A percentile compares a stretch with the other conserved stretches of the same genome.
phyloP scores from a whole-genome alignment of 495 filamentous ascomycete genomes.

The Cenococcum geophilum region DNA sequence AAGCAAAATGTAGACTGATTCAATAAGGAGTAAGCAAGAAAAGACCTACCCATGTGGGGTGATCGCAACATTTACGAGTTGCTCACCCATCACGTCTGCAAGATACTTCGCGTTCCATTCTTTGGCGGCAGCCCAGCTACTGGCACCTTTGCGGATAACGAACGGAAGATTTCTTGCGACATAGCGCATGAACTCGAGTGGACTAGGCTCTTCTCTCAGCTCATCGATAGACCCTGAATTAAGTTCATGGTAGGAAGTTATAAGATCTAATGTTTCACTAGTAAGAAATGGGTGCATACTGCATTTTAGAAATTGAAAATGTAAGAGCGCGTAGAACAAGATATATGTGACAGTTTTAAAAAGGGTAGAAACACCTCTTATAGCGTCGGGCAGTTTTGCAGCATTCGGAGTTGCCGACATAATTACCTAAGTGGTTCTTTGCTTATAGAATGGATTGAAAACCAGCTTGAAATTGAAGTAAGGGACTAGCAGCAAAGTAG shows the following conservation, averaged over 20 bases:
- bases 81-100: conserved; percentile 43
- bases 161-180: conserved; percentile 64
- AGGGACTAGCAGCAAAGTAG: background rate
- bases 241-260: conserved; percentile 61
- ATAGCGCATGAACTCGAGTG: conserved; percentile 67
- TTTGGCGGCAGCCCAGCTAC: conserved; percentile 51
- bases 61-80: conserved; percentile 60
- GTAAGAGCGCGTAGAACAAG: background rate
- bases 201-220: conserved; percentile 54
- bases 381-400: conserved; percentile 20
- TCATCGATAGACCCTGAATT: conserved; percentile 53
- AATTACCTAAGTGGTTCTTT: background rate
- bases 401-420: conserved; percentile 2
- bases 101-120: conserved; percentile 57
- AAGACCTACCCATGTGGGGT: conserved; percentile 57
- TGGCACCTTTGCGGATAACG: conserved; percentile 53
- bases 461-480: background rate
- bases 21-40: conserved; percentile 2
- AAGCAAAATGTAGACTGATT: background rate
- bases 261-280: conserved; percentile 44
- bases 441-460: background rate
- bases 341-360: background rate
- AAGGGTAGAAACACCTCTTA: conserved; percentile 25
- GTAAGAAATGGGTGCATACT: too few species aligned
- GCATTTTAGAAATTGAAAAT: conserved; percentile 1